Percentiles rank a stretch among this genome's conserved stretches.
Conservation (phyloP, 495 filamentous ascomycete species). For the Annulohypoxylon bovei region DNA sequence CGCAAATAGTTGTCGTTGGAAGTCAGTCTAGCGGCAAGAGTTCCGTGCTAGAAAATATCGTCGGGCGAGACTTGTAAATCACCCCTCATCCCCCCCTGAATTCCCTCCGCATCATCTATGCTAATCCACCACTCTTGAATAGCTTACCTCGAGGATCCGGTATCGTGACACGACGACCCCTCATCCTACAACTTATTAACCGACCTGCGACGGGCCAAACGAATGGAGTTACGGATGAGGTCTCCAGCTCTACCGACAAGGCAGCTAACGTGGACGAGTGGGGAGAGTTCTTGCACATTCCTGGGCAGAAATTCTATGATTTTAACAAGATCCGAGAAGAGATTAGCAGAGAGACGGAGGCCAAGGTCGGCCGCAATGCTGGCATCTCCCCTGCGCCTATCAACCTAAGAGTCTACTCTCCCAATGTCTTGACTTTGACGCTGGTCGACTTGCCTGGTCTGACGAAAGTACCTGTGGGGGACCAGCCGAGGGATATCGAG, state of each 20-base stretch:
- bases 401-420: constrained; percentile 96
- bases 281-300: constrained; percentile 98
- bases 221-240: constrained; percentile 81
- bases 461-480: constrained; percentile 97
- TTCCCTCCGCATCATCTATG: constrained; percentile 8
- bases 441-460: constrained; percentile 97
- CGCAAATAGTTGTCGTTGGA: constrained; percentile 98
- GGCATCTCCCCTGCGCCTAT: constrained; percentile 96
- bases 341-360: constrained; percentile 95
- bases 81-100: background rate
- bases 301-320: constrained; percentile 97
- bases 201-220: constrained; percentile 66
- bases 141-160: constrained; percentile 97
- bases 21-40: constrained; percentile 99
- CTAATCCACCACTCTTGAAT: constrained; percentile 27
- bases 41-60: constrained; percentile 99
- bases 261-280: constrained; percentile 94
- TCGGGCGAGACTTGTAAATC: constrained; percentile 96
- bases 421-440: constrained; percentile 96
- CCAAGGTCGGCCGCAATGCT: constrained; percentile 95
- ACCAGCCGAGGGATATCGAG: constrained; percentile 99
- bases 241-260: constrained; percentile 72
- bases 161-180: constrained; percentile 95
- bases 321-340: constrained; percentile 99
- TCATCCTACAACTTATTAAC: constrained; percentile 98